phyloP scores from a whole-genome alignment of 345 rosid genomes.

The Erysimum cheiranthoides region DNA sequence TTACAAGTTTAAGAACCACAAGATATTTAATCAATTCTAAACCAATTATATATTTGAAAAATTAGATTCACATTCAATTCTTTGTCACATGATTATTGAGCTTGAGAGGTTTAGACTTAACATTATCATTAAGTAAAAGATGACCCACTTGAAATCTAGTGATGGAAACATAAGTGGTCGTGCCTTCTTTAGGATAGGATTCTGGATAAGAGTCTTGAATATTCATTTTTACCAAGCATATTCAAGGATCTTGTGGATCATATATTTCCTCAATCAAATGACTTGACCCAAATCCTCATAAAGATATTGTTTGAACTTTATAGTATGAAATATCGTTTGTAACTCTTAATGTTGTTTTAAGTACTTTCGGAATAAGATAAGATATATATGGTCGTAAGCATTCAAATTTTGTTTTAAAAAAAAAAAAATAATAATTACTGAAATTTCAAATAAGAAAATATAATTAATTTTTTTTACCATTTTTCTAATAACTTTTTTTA shows the following conservation, averaged over 20 bases:
- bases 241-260: slow-evolving; percentile 26
- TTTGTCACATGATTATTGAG: slow-evolving; percentile 16
- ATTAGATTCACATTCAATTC: not conserved
- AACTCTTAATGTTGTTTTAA: not conserved
- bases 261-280: not conserved
- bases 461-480: not conserved
- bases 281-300: slow-evolving; percentile 19
- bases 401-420: not conserved
- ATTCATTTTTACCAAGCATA: slow-evolving; percentile 34
- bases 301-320: not conserved
- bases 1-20: not conserved
- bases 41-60: slow-evolving; percentile 11
- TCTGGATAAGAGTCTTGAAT: slow-evolving; percentile 35
- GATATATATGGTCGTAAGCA: not conserved
- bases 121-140: slow-evolving; percentile 30
- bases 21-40: not conserved
- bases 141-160: slow-evolving; percentile 37
- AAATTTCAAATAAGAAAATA: no score
- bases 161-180: slow-evolving; percentile 38
- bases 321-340: not conserved
- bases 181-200: slow-evolving; percentile 33
- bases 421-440: no score
- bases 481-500: not conserved
- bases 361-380: not conserved
- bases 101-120: not conserved